Evolutionary conservation across 257 asterid species (phyloP), one percentile per base, ranked within the genome.

Genomic region (Osmanthus fragrans): DNA sequence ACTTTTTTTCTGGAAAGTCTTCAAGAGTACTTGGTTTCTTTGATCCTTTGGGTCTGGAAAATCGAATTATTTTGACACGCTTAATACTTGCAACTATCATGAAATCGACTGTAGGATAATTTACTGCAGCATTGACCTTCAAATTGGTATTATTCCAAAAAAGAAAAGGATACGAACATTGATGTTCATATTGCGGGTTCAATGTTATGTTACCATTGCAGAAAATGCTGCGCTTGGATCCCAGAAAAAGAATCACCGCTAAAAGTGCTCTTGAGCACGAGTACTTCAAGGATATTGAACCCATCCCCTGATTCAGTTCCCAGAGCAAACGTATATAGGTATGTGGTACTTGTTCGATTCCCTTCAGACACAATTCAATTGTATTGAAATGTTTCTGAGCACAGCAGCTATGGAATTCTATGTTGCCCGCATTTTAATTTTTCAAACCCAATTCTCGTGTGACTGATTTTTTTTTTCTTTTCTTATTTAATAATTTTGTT

Each of bases 181-280:
- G 71, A 78, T 71, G 40, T 16, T 64, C 34, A 67, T 68, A 78
- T 5, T 72, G 73, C 67, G 71, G 33, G 71, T 60, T 70, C 19
- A 70, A 15, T 78, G 66, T 77, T 73, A 47, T 47, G 58, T 49
- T 70, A 60, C 77, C 64, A 64, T 64, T 80, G 19, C 82, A 88
- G 89, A 85, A 88, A 88, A 84, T 94, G 97, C 94, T 94, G 39
- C 45, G 85, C 86, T 75, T 94, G 86, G 98, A 94, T 86, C 98
- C 98, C 77, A 90, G 94, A 91, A 89, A 88, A 87, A 87, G 98
- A 86, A 86, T 92, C 79, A 90, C 97, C 0, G 98, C 98, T 34
- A 87, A 94, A 82, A 87, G 70, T 77, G 98, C 97, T 72, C 97
- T 94, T 42, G 94, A 91, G 87, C 98, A 94, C 34, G 96, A 88